Conservation (phyloP, 345 rosid genomes). For the Syzygium oleosum region DNA sequence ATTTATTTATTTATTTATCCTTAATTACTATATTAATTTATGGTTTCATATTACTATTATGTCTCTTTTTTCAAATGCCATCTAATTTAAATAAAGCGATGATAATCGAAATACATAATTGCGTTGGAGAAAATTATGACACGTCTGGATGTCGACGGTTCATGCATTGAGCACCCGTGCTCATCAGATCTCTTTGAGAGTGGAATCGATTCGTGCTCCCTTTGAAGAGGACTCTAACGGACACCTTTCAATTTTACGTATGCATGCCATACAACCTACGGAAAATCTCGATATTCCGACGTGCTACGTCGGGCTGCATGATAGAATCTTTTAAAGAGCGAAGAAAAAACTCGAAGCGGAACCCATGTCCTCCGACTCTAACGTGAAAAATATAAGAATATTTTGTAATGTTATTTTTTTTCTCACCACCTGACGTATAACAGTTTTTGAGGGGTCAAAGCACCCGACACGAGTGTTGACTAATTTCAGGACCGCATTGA, state of each 20-base stretch:
- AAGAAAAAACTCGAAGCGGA: not conserved
- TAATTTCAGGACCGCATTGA: not conserved
- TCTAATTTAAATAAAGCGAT: not conserved
- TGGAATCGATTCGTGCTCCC: not conserved
- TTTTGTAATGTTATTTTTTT: not conserved
- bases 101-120: not conserved
- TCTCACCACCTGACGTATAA: not conserved
- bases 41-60: not conserved
- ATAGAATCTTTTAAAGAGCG: not conserved
- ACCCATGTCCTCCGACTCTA: rapidly evolving
- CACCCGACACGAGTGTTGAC: not conserved
- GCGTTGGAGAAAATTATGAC: not conserved
- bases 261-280: rapidly evolving
- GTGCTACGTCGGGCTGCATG: not conserved
- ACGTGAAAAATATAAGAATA: not conserved
- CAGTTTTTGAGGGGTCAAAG: not conserved
- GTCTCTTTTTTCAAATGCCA: not conserved
- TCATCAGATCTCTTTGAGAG: not conserved
- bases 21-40: not conserved
- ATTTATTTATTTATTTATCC: not conserved
- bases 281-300: not conserved
- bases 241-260: not conserved
- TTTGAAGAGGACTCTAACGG: not conserved
- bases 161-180: not conserved
- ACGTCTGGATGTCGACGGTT: not conserved